Conservation (phyloP, 2,329 filamentous ascomycete species). For the Microsporum ferrugineum region DNA sequence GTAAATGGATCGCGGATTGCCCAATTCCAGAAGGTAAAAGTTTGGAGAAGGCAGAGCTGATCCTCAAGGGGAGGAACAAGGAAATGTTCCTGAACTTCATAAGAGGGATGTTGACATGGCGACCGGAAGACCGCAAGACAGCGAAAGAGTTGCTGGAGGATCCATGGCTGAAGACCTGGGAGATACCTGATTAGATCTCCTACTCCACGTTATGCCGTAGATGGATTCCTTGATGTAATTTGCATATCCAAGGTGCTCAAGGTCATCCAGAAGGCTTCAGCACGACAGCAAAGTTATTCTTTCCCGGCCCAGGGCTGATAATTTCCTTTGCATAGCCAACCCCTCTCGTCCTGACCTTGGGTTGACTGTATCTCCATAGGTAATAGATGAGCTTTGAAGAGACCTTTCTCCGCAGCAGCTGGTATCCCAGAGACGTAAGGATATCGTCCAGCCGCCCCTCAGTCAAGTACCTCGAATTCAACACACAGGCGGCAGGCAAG, state of each 20-base stretch:
- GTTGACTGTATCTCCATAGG: conserved; percentile 53
- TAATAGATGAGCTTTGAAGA: conserved; percentile 81
- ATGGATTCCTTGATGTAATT: background rate
- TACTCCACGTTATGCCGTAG: background rate
- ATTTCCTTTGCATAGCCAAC: conserved; percentile 58
- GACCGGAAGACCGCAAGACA: conserved; percentile 26
- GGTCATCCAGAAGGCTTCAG: conserved; percentile 29
- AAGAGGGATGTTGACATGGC: conserved; percentile 27
- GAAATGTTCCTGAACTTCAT: conserved; percentile 25
- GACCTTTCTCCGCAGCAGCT: conserved; percentile 52
- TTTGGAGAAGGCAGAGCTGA: conserved; percentile 16
- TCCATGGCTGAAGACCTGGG: conserved; percentile 16
- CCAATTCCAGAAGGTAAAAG: conserved; percentile 10
- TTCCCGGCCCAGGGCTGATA: conserved; percentile 58
- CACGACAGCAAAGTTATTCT: conserved; percentile 87
- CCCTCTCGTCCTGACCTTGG: conserved; percentile 6
- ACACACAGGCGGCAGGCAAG: conserved; percentile 73
- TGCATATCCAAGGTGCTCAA: background rate
- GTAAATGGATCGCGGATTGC: conserved; percentile 18
- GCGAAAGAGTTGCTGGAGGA: conserved; percentile 28
- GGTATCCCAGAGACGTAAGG: conserved; percentile 67
- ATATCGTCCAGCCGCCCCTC: conserved; percentile 57
- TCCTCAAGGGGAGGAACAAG: conserved; percentile 22
- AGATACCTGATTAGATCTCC: background rate
- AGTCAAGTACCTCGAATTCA: conserved; percentile 83